Conservation (phyloP, 192 early-diverging fungal species). For the Oehlia diaphana region DNA sequence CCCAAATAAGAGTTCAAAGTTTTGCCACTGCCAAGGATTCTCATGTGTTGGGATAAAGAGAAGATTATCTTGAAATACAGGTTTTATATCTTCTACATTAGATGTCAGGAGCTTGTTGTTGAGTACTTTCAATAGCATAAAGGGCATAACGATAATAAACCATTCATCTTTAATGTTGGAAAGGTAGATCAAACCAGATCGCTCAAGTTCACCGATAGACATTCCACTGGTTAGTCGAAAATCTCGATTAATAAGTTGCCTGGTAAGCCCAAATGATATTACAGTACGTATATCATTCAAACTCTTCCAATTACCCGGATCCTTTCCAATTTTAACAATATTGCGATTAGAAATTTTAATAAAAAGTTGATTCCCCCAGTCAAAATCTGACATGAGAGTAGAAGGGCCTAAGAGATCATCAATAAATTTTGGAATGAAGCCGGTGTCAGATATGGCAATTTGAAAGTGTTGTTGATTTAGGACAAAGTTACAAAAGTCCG, state of each 20-base stretch:
- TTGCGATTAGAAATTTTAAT: conserved; percentile 16
- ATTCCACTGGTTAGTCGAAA: neutral
- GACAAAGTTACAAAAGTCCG: conserved; percentile 21
- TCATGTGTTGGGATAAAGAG: conserved; percentile 27
- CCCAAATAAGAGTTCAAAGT: conserved; percentile 14
- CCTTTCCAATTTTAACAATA: neutral
- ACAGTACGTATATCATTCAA: conserved; percentile 14
- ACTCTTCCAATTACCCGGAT: conserved; percentile 17
- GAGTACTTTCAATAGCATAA: conserved; percentile 11
- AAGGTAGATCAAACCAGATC: conserved; percentile 19
- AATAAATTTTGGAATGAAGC: conserved; percentile 27
- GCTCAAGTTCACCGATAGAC: conserved; percentile 27
- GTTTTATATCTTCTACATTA: neutral
- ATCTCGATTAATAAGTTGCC: conserved; percentile 20
- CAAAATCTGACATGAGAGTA: conserved; percentile 15
- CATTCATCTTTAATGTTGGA: conserved; percentile 2
- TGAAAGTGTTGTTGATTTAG: conserved; percentile 24
- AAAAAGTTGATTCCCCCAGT: conserved; percentile 24
- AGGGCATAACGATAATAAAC: conserved; percentile 19
- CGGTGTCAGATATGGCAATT: conserved; percentile 23
- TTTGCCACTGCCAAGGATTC: conserved; percentile 18
- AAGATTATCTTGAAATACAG: conserved; percentile 23
- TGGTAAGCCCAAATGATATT: conserved; percentile 23
- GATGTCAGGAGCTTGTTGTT: conserved; percentile 8
- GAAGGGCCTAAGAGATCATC: conserved; percentile 15